These are phyloP conservation scores for Danielozyma ontarioensis DNA, from an alignment of 805 yeast genomes.

Conservation along the genomic window DNA sequence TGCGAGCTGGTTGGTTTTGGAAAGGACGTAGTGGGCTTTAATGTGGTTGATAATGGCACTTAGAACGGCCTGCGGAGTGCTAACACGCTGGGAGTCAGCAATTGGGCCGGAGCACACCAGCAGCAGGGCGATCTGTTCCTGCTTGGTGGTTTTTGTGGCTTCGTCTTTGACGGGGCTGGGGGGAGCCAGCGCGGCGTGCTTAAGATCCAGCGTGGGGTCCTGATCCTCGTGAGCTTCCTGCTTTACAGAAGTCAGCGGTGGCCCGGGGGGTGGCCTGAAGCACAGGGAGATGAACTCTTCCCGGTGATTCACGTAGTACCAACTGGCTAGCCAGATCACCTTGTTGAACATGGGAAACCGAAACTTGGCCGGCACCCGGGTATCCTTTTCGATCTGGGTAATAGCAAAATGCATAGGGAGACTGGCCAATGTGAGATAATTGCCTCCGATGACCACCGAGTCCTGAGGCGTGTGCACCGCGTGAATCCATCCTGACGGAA, in stretches of 20 bases:
- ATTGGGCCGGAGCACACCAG: too few species aligned
- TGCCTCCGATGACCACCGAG: constrained; percentile 83
- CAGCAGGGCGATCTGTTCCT: too few species aligned
- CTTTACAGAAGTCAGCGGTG: background rate
- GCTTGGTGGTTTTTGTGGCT: too few species aligned
- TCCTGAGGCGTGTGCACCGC: constrained; percentile 81
- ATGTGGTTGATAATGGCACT: constrained; percentile 20
- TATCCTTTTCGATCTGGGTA: constrained; percentile 55
- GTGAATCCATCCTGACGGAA: constrained; percentile 94
- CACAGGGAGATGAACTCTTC: constrained; percentile 14
- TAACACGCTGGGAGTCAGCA: background rate
- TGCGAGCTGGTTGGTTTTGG: constrained; percentile 29
- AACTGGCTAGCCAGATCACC: constrained; percentile 65
- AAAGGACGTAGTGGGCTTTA: constrained; percentile 23
- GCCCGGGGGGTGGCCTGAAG: too few species aligned
- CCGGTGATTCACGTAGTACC: constrained; percentile 30
- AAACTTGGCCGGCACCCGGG: constrained; percentile 71
- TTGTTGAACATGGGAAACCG: constrained; percentile 72
- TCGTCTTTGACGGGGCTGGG: background rate
- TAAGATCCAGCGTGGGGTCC: too few species aligned
- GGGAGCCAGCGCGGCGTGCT: background rate
- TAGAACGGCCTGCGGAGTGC: constrained; percentile 4
- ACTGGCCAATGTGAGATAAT: constrained; percentile 65
- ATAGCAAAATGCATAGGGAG: constrained; percentile 59
- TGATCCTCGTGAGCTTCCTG: too few species aligned